Conservation (phyloP, 345 rosid genomes). For the Corchorus capsularis region DNA sequence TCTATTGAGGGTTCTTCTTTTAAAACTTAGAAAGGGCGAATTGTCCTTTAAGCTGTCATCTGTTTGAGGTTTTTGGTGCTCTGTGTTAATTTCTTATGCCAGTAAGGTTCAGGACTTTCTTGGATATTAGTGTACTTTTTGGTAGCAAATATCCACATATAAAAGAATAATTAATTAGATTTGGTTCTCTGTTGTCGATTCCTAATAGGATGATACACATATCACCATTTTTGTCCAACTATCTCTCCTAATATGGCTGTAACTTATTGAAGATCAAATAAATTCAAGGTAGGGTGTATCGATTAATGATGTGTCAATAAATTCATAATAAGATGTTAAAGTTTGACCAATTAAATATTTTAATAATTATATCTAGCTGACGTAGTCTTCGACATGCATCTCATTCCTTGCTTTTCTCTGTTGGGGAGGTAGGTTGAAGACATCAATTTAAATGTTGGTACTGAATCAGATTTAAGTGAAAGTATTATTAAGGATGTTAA, state of each 20-base stretch:
- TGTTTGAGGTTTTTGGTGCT: neutral
- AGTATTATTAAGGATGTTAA: constrained; percentile 89
- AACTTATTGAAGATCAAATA: neutral
- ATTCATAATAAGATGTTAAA: neutral
- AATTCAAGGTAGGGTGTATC: neutral
- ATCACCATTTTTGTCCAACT: neutral
- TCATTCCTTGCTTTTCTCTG: neutral
- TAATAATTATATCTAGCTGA: neutral
- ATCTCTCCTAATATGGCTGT: neutral
- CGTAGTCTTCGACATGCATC: neutral
- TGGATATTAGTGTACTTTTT: neutral
- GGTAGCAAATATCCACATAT: neutral
- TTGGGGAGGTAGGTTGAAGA: constrained; percentile 66
- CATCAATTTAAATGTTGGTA: constrained; percentile 90
- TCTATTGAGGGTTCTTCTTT: neutral
- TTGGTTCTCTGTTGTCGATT: neutral
- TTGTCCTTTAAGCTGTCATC: neutral
- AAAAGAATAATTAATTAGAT: neutral
- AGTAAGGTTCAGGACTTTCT: neutral
- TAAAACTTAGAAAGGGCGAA: constrained; percentile 1
- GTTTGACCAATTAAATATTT: neutral
- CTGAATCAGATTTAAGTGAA: constrained; percentile 76
- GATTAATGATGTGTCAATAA: neutral
- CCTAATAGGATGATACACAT: neutral
- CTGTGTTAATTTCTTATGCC: neutral